Evolutionary conservation across 768 basidiomycete genomes (phyloP), one percentile per base, ranked within the genome.

Genomic region (Pleurotus pulmonarius): DNA sequence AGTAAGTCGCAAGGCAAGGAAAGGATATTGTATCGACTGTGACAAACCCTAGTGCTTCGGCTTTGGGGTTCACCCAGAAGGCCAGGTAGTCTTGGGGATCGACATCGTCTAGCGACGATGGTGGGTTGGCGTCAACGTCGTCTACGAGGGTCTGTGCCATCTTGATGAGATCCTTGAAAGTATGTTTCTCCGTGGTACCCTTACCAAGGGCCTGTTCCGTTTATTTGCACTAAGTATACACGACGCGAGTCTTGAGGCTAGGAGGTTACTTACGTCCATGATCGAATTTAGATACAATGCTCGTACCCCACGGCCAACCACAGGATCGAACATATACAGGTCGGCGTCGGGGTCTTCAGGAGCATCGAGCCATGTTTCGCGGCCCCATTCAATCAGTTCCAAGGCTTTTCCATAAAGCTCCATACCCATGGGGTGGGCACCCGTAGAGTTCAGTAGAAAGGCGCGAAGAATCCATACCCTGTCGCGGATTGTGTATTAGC

Each of bases 361-460:
- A 5, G 80, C 73, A 57, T 78, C 61, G 38, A 68, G 60, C 73
- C 76, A 81, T 5, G 58, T 53, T 20, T 62, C 58, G 4, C 64
- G 55, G n/a, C 81, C 81, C 75, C 78, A 78, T 24, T 75, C 65
- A 3, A 80, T 64, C n/a, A 80, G 57, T 11, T 77, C 75, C 15
- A 78, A 54, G 3, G 70, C 72, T 4, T 68, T 64, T 9, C 64
- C 62, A 43, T 69, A 71, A 41, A 69, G 74, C 57, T 74, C 70
- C 18, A 75, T 52, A 1, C 69, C 66, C 4, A 62, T 55, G 3
- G 51, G 39, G 11, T 62, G 58, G 24, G 61, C 60, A 11, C 61
- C 48, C 1, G 55, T 57, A 8, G 60, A 48, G 0, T 52, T 54
- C 26, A 68, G 63, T 24, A 76, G 39, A 52, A 73, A 71, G 3